phyloP scores from a whole-genome alignment of 257 asterid genomes.

The Vinca minor region DNA sequence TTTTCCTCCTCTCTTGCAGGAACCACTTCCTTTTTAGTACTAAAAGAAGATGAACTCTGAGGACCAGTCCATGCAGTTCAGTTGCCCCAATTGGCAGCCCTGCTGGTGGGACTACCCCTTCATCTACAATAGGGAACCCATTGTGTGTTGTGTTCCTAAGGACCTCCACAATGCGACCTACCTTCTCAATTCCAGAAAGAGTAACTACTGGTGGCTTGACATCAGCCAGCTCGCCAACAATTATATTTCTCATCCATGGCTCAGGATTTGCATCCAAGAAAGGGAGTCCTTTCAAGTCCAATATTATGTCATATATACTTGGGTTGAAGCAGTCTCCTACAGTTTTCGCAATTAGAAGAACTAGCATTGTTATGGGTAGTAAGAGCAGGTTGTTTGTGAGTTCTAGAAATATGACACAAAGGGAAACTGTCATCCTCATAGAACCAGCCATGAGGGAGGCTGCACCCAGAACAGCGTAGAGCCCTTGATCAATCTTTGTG shows the following conservation, averaged over 20 bases:
- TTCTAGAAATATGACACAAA: slow-evolving; percentile 88
- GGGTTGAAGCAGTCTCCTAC: slow-evolving; percentile 97
- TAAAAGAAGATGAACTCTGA: slow-evolving; percentile 66
- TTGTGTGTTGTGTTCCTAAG: slow-evolving; percentile 69
- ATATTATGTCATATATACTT: slow-evolving; percentile 79
- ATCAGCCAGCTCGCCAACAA: slow-evolving; percentile 71
- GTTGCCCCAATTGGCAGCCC: slow-evolving; percentile 33
- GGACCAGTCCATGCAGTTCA: slow-evolving; percentile 62
- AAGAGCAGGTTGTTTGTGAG: slow-evolving; percentile 88
- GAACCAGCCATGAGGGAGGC: slow-evolving; percentile 96
- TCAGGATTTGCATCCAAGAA: slow-evolving; percentile 84
- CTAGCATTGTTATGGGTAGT: slow-evolving; percentile 83
- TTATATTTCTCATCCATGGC: slow-evolving; percentile 92
- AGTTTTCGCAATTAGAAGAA: slow-evolving; percentile 64
- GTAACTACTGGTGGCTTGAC: slow-evolving; percentile 58
- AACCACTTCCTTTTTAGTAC: slow-evolving; percentile 75
- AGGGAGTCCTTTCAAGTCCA: slow-evolving; percentile 84
- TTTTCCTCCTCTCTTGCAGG: slow-evolving; percentile 52
- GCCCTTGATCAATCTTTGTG: slow-evolving; percentile 71
- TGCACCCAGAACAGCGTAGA: slow-evolving; percentile 82
- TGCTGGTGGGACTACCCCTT: slow-evolving; percentile 28
- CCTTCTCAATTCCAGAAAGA: slow-evolving; percentile 68
- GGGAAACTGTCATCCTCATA: slow-evolving; percentile 93
- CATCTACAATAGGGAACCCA: slow-evolving; percentile 73
- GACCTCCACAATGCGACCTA: slow-evolving; percentile 60